phyloP scores from a whole-genome alignment of 225 moss, liverwort and hornwort species.

The Lunularia cruciata region DNA sequence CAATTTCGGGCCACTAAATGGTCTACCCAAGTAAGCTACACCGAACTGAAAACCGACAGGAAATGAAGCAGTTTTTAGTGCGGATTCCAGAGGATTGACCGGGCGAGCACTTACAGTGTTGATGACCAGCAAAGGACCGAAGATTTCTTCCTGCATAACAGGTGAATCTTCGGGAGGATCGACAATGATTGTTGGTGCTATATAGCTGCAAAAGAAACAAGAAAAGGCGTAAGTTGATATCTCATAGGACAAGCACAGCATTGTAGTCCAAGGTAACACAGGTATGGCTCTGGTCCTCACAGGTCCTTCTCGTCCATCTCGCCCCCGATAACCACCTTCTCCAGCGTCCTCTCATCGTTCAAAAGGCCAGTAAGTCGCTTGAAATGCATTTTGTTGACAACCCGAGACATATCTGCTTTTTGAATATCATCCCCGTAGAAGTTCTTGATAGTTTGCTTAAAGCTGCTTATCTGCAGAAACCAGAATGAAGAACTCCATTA shows the following conservation, averaged over 20 bases:
- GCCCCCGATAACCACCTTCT: slow-evolving; percentile 61
- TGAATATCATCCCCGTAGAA: slow-evolving; percentile 74
- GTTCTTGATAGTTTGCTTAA: slow-evolving; percentile 41
- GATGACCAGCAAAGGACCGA: slow-evolving; percentile 43
- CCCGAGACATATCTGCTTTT: slow-evolving; percentile 47
- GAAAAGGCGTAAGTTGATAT: not conserved
- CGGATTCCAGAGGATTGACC: too few relatives aligned
- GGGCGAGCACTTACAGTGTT: slow-evolving; percentile 31
- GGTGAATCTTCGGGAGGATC: slow-evolving; percentile 41
- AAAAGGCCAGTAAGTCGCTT: slow-evolving; percentile 55
- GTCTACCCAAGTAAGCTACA: too few relatives aligned
- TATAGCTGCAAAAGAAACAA: slow-evolving; percentile 23
- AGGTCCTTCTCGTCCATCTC: slow-evolving; percentile 52
- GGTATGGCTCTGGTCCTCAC: slow-evolving; percentile 37
- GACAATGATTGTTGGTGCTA: slow-evolving; percentile 43
- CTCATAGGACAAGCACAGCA: not conserved
- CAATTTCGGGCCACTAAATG: too few relatives aligned
- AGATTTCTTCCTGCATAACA: slow-evolving; percentile 49
- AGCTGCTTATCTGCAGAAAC: slow-evolving; percentile 41
- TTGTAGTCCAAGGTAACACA: not conserved
- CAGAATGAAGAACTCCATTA: not conserved
- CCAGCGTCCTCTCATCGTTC: slow-evolving; percentile 52
- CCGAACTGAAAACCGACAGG: too few relatives aligned
- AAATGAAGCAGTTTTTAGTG: too few relatives aligned
- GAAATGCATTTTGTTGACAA: slow-evolving; percentile 58